These are phyloP conservation scores for Stereocaulon alpinum DNA, from an alignment of 495 filamentous ascomycete genomes.

Conservation along the genomic window DNA sequence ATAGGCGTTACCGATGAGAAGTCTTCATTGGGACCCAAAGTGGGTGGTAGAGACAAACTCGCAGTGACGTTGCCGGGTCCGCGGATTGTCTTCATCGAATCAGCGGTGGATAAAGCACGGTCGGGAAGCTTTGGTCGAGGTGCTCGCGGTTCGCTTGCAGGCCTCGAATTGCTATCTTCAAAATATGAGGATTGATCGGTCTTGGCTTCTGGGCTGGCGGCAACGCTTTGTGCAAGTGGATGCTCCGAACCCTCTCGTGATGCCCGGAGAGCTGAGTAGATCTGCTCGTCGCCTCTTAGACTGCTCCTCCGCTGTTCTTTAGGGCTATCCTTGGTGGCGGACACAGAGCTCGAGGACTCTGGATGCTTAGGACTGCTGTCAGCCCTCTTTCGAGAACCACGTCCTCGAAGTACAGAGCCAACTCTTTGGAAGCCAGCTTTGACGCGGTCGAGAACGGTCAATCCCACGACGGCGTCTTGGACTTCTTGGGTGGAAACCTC, in stretches of 20 bases:
- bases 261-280: conserved; percentile 42
- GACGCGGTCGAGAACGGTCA: conserved; percentile 73
- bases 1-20: conserved; percentile 31
- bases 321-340: conserved; percentile 19
- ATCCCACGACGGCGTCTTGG: conserved; percentile 76
- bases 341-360: conserved; percentile 14
- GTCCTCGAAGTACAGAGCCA: conserved; percentile 23
- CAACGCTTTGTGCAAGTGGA: conserved; percentile 73
- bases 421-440: conserved; percentile 49
- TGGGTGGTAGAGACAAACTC: conserved; percentile 6
- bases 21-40: conserved; percentile 26
- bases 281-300: conserved; percentile 59
- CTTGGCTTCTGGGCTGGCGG: conserved; percentile 55
- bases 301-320: conserved; percentile 53
- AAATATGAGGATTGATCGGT: conserved; percentile 34
- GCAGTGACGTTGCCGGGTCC: conserved; percentile 32
- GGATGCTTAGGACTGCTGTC: conserved; percentile 18
- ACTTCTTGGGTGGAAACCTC: conserved; percentile 87
- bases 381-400: conserved; percentile 25
- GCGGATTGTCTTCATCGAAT: conserved; percentile 51
- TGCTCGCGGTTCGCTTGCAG: conserved; percentile 26
- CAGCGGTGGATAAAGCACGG: conserved; percentile 50
- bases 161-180: conserved; percentile 25
- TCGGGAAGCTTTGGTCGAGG: conserved; percentile 37
- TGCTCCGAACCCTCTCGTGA: conserved; percentile 49